Evolutionary conservation across 1,284 basidiomycete species (phyloP).

Genomic region (Gomphus bonarii): DNA sequence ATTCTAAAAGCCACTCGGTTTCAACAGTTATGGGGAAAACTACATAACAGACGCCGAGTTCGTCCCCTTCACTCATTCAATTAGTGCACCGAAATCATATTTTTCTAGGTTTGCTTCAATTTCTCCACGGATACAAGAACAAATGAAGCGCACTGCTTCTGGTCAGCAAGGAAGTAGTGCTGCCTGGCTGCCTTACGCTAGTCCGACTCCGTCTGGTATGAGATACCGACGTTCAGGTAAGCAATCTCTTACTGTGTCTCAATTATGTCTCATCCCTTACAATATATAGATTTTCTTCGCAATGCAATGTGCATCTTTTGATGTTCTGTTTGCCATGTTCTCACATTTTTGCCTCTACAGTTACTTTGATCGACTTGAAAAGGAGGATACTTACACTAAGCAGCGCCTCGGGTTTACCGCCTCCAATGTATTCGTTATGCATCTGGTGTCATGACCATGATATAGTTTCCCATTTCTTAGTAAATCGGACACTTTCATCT

Average conservation of each 20-base stretch:
- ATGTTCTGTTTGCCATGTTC: not conserved
- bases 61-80: not conserved
- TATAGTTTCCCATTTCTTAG: not conserved
- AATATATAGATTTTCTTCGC: constrained; percentile 56
- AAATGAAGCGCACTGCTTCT: constrained; percentile 41
- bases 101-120: constrained; percentile 45
- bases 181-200: not conserved
- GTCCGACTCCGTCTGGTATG: not conserved
- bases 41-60: constrained; percentile 2
- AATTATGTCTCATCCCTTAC: not conserved
- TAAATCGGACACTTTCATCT: not conserved
- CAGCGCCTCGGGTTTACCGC: constrained; percentile 61
- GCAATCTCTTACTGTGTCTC: not conserved
- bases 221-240: not conserved
- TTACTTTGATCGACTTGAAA: constrained; percentile 55
- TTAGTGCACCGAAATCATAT: not conserved
- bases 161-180: not conserved
- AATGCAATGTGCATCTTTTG: constrained; percentile 32
- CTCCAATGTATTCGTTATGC: constrained; percentile 67
- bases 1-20: not conserved
- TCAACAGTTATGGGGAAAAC: constrained; percentile 1
- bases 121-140: constrained; percentile 52
- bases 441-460: constrained; percentile 19
- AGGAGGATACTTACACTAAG: constrained; percentile 47
- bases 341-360: not conserved